Evolutionary conservation across 208 protist species (phyloP).

Genomic region (Trypanosoma platydactyli): DNA sequence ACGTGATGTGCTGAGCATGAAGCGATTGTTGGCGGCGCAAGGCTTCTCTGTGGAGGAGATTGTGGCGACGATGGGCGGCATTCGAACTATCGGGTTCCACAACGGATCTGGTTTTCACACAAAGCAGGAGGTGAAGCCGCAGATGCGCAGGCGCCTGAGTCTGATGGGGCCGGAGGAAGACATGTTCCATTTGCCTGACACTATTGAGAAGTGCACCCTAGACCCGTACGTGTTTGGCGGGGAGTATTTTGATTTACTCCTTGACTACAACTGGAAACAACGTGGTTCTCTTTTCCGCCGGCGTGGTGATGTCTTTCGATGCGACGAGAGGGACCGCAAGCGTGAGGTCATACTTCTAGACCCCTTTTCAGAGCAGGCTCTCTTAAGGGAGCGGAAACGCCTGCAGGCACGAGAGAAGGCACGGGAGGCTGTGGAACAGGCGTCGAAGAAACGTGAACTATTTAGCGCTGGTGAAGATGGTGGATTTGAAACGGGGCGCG

Average conservation of each 20-base stretch:
- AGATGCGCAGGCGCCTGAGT: constrained; percentile 33
- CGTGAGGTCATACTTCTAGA: constrained; percentile 73
- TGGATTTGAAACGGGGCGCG: constrained; percentile 31
- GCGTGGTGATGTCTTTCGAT: constrained; percentile 37
- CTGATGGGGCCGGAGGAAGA: constrained; percentile 40
- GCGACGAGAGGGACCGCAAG: constrained; percentile 60
- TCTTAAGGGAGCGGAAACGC: constrained; percentile 45
- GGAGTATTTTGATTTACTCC: constrained; percentile 82
- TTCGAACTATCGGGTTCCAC: constrained; percentile 74
- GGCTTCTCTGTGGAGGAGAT: constrained; percentile 75
- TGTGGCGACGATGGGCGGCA: constrained; percentile 70
- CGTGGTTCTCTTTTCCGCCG: constrained; percentile 28
- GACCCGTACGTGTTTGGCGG: constrained; percentile 88
- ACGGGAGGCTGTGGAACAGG: constrained; percentile 33
- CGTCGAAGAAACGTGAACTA: constrained; percentile 27
- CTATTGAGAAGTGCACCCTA: constrained; percentile 65
- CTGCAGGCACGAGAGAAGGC: constrained; percentile 44
- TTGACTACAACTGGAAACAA: constrained; percentile 84
- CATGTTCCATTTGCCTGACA: constrained; percentile 54
- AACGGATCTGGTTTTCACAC: constrained; percentile 76
- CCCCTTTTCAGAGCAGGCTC: constrained; percentile 73
- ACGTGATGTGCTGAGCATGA: constrained; percentile 73
- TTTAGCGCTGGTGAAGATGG: constrained; percentile 2
- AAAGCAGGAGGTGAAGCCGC: constrained; percentile 68
- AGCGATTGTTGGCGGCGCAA: constrained; percentile 66